These are phyloP conservation scores for Solanum tacnaense DNA, from an alignment of 257 asterid genomes.

Conservation along the genomic window DNA sequence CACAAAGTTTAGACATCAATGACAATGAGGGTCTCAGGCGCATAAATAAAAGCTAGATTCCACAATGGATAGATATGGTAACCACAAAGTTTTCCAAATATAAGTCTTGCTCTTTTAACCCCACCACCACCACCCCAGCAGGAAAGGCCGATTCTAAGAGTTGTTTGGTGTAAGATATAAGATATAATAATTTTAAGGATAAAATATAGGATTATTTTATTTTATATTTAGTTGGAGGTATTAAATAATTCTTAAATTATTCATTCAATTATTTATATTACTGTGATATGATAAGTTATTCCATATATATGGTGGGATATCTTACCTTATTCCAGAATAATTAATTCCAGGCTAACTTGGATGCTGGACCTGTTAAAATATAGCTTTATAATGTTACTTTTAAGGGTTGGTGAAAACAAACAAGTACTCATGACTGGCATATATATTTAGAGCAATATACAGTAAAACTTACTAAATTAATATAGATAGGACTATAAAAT, in stretches of 20 bases:
- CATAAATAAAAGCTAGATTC: background rate
- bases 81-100: background rate
- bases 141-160: background rate
- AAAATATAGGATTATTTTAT: too few relatives aligned
- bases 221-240: too few relatives aligned
- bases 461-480: too few relatives aligned
- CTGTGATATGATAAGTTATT: too few relatives aligned
- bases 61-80: background rate
- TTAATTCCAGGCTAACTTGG: background rate
- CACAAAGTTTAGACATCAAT: background rate
- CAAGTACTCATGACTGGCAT: background rate
- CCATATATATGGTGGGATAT: fast-evolving
- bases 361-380: background rate
- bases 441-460: background rate
- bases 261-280: too few relatives aligned
- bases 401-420: background rate
- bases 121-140: too few relatives aligned
- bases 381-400: background rate
- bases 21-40: background rate
- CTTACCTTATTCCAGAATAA: background rate
- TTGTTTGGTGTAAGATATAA: background rate
- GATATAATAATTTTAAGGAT: too few relatives aligned
- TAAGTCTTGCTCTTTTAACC: too few relatives aligned
- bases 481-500: too few relatives aligned
- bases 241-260: too few relatives aligned